phyloP scores from a whole-genome alignment of 441 rosid species.

The Eutrema salsugineum region DNA sequence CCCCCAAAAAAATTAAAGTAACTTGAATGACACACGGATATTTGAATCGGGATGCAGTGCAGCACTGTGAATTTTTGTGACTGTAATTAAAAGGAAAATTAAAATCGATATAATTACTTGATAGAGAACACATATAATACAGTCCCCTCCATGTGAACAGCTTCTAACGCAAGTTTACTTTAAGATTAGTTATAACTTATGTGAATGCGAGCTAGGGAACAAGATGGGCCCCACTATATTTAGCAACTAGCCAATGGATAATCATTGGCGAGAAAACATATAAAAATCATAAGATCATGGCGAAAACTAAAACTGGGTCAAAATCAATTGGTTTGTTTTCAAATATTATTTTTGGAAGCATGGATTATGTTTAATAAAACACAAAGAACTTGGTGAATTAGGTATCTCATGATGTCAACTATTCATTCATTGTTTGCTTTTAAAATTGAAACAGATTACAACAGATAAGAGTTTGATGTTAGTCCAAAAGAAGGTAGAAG shows the following conservation, averaged over 20 bases:
- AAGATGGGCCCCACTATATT: slow-evolving; percentile 10
- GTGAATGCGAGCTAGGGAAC: slow-evolving; percentile 18
- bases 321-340: not conserved
- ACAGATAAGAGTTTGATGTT: not conserved
- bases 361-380: not conserved
- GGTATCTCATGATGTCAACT: slow-evolving; percentile 3
- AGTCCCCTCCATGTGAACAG: not conserved
- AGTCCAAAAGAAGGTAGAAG: not conserved
- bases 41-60: not conserved
- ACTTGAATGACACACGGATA: not conserved
- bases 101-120: not conserved
- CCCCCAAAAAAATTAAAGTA: not conserved
- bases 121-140: not conserved
- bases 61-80: not conserved
- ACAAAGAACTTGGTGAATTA: not conserved
- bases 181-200: not conserved
- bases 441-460: not conserved
- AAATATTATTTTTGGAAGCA: not conserved
- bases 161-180: slow-evolving; percentile 16
- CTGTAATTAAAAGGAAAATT: not conserved
- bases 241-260: slow-evolving; percentile 10
- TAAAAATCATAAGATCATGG: not conserved
- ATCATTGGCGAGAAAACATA: not conserved
- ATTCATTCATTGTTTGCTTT: not conserved
- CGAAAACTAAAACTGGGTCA: not conserved